phyloP scores from a whole-genome alignment of 1,284 basidiomycete species.

The Rhodotorula sp. region DNA sequence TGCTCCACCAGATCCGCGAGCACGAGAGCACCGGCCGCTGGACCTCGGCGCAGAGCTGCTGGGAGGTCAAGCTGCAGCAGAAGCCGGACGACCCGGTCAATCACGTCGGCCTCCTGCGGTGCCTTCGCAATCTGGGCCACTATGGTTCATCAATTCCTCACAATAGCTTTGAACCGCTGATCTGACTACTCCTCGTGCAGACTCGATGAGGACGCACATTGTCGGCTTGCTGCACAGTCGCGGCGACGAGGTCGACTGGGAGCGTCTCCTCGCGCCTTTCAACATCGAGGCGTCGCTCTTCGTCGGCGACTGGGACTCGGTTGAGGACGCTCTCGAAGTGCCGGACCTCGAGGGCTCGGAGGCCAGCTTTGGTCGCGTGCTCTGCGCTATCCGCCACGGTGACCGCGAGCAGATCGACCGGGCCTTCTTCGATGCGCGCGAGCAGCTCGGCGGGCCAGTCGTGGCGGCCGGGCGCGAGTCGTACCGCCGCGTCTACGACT shows the following conservation, averaged over 20 bases:
- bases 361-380: constrained; percentile 75
- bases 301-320: constrained; percentile 87
- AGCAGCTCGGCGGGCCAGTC: constrained; percentile 76
- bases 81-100: constrained; percentile 83
- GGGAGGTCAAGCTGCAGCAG: constrained; percentile 95
- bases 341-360: constrained; percentile 59
- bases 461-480: constrained; percentile 74
- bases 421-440: constrained; percentile 69
- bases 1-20: constrained; percentile 96
- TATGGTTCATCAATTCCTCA: constrained; percentile 65
- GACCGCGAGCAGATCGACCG: constrained; percentile 42
- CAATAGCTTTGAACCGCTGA: background rate
- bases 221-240: constrained; percentile 73
- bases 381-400: constrained; percentile 71
- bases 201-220: constrained; percentile 94
- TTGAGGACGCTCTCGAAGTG: constrained; percentile 64
- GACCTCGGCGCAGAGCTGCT: constrained; percentile 99
- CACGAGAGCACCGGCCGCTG: constrained; percentile 96
- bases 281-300: constrained; percentile 95
- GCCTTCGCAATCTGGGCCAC: constrained; percentile 91
- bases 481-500: constrained; percentile 85
- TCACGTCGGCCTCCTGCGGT: constrained; percentile 87
- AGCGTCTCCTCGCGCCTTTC: constrained; percentile 73
- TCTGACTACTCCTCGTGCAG: constrained; percentile 54
- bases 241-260: constrained; percentile 77